Evolutionary conservation across 2,329 filamentous ascomycete species (phyloP).

Genomic region (Epichloe sp.): DNA sequence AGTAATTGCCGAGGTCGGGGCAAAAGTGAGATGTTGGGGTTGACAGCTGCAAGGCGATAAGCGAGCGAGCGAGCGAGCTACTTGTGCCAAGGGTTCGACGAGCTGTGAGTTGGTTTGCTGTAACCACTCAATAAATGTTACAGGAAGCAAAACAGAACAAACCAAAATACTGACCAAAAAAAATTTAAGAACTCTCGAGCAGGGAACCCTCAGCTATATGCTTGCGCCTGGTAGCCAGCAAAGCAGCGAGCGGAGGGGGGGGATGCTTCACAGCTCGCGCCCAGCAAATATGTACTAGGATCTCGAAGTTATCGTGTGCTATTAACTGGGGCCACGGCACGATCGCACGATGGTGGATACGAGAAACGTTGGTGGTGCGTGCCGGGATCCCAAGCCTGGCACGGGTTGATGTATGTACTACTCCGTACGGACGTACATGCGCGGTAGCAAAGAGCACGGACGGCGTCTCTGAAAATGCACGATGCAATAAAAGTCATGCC

Average conservation of each 20-base stretch:
- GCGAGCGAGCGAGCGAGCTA: background rate
- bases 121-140: background rate
- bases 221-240: background rate
- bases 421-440: background rate
- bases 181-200: background rate
- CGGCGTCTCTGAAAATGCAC: too few relatives aligned
- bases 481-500: too few relatives aligned
- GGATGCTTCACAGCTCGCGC: too few relatives aligned
- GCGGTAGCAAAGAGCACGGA: background rate
- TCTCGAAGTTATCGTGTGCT: background rate
- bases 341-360: conserved; percentile 2
- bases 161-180: background rate
- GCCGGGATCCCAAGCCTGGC: background rate
- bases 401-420: too few relatives aligned
- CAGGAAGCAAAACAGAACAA: background rate
- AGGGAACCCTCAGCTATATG: background rate
- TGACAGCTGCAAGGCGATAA: background rate
- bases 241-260: background rate
- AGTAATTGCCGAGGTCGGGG: background rate
- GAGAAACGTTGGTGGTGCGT: background rate
- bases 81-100: background rate
- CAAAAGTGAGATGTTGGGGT: background rate
- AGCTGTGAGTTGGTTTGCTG: background rate
- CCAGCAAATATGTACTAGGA: background rate
- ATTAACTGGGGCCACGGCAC: background rate